Base-by-base conservation (phyloP, 2,329 filamentous ascomycete genomes). In the Fusarium nelsonii region DNA sequence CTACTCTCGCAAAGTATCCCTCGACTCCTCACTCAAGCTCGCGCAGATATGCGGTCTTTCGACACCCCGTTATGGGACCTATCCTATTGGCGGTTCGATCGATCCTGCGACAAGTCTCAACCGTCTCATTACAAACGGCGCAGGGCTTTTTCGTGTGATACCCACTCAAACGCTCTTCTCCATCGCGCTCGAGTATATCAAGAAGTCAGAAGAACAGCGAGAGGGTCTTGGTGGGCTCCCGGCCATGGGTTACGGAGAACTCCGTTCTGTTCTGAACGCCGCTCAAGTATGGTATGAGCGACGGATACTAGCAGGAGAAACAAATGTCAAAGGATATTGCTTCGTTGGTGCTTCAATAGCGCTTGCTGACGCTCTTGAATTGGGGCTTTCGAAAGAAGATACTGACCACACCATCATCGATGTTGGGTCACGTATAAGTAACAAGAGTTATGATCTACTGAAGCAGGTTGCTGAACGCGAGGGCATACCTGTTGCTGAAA, bases 1-100 rank as follows among this genome's bases (percentile, higher is more conserved):
- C 73, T 87, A 85, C 73, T 87, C 84, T 0, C 81, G 84, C 20
- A 85, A 86, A 61, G 81, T 85, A 50, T 81, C 79, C 41, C 77
- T 84, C 11, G 83, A 85, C 69, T 79, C 78, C 11, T 79, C 78
- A 1, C 71, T 81, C 48, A 80, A 79, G 57, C 70, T 80, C 9
- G 70, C 75, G 2, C 74, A 78, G 48, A 75, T 80, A 11, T 78
- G 74, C 62, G 70, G 72, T 4, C 70, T 80, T 15, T 72, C 74
- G 4, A 68, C 62, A 16, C 70, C 55, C 16, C 49, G 63, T 4
- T 64, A 67, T 20, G 58, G 57, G 5, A 63, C 48, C 3, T 64
- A 54, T 1, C 65, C 56, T 7, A 63, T 66, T 5, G 69, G 69
- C 6, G 69, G 69, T 9, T 60, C 64, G 4, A 44, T 60, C 6